Conservation (phyloP, 75 land plant species). For the Chamaecyparis obtusa region DNA sequence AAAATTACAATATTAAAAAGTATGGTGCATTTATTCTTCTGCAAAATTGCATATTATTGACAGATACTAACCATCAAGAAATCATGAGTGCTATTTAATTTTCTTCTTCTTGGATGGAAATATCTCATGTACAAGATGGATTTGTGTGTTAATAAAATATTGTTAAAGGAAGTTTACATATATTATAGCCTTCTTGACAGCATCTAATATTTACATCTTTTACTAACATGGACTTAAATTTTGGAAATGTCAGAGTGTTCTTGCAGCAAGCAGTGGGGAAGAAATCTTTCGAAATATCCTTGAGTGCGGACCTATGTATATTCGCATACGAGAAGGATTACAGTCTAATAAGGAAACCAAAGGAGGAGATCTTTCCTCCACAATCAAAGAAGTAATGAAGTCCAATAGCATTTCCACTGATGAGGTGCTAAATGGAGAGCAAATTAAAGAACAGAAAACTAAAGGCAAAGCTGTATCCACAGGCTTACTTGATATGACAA, state of each 20-base stretch:
- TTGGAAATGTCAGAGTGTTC: constrained; percentile 40
- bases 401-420: not conserved
- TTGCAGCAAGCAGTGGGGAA: constrained; percentile 36
- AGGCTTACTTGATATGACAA: not conserved
- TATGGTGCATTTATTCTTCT: not conserved
- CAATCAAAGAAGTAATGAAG: not conserved
- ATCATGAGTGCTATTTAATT: not conserved
- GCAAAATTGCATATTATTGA: not conserved
- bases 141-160: not conserved
- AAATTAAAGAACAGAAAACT: not conserved
- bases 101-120: not conserved
- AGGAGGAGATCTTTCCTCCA: not conserved
- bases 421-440: not conserved
- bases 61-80: not conserved
- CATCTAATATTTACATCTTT: not conserved
- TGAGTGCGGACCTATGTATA: constrained; percentile 40
- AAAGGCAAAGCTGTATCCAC: not conserved
- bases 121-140: not conserved
- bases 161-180: not conserved
- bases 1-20: no score
- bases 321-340: constrained; percentile 39
- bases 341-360: not conserved
- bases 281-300: constrained; percentile 33
- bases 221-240: not conserved
- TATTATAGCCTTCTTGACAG: not conserved